Conservation (phyloP, 2,329 filamentous ascomycete species). For the Onygenales sp. region DNA sequence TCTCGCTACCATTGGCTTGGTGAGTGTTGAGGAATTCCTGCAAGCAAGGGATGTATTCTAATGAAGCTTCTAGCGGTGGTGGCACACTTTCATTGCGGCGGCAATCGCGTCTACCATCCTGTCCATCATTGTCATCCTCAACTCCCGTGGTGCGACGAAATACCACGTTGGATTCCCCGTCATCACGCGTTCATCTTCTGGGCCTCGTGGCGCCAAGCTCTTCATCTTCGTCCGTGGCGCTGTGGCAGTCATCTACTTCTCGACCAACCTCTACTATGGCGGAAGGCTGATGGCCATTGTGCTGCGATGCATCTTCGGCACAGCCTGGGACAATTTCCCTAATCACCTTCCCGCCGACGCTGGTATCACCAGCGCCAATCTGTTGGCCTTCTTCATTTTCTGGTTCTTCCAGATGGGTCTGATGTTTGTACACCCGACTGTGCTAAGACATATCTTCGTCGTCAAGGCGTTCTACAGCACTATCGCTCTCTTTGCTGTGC, state of each 20-base stretch:
- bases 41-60: neutral
- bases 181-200: slow-evolving; percentile 20
- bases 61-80: neutral
- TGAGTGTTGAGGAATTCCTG: neutral
- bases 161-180: slow-evolving; percentile 31
- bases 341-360: neutral
- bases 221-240: slow-evolving; percentile 27
- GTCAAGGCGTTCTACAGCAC: neutral
- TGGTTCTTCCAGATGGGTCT: neutral
- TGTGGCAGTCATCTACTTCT: neutral
- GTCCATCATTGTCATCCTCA: slow-evolving; percentile 5
- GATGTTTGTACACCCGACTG: neutral
- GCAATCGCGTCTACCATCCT: neutral
- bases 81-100: neutral
- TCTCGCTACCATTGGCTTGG: slow-evolving; percentile 1
- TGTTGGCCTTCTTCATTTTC: neutral
- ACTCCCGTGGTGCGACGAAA: slow-evolving; percentile 15
- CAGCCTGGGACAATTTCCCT: neutral
- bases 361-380: neutral
- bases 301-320: slow-evolving; percentile 23
- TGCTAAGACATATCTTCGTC: neutral
- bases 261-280: slow-evolving; percentile 26
- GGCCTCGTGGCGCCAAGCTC: slow-evolving; percentile 22
- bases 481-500: slow-evolving; percentile 12
- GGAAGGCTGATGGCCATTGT: slow-evolving; percentile 27